A percentile compares a stretch with the other conserved stretches of the same genome.
Conservation (phyloP, 805 yeast genomes). For the Teunomyces cretensis region DNA sequence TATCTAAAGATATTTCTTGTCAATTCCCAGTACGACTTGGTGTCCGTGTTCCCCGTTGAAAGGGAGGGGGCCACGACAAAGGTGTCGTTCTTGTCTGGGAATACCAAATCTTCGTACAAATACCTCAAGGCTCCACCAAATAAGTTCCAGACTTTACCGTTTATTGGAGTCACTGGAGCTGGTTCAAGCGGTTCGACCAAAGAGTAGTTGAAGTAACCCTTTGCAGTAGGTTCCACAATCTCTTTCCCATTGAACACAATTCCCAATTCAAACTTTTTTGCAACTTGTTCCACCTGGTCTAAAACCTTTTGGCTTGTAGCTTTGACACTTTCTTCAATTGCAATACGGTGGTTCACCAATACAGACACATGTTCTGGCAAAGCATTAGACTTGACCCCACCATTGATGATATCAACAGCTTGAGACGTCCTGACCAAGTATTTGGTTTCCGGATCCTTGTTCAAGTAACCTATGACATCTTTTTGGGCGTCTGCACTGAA, state of each 20-base stretch:
- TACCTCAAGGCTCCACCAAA: slow-evolving; percentile 39
- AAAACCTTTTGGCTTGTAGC: slow-evolving; percentile 33
- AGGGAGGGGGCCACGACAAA: slow-evolving; percentile 35
- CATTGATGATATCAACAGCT: slow-evolving; percentile 46
- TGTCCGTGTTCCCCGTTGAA: slow-evolving; percentile 42
- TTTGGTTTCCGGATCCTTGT: slow-evolving; percentile 23
- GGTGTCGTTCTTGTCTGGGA: slow-evolving; percentile 21
- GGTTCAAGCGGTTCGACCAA: slow-evolving; percentile 30
- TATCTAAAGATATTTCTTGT: slow-evolving; percentile 38
- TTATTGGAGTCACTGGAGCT: slow-evolving; percentile 38
- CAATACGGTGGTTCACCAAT: slow-evolving; percentile 46
- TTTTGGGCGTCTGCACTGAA: slow-evolving; percentile 35
- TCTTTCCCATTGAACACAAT: slow-evolving; percentile 26
- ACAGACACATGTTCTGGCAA: slow-evolving; percentile 49
- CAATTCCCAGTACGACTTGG: slow-evolving; percentile 42
- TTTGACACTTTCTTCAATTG: slow-evolving; percentile 42
- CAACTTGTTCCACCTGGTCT: slow-evolving; percentile 28
- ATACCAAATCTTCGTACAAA: slow-evolving; percentile 35
- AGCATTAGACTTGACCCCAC: slow-evolving; percentile 53
- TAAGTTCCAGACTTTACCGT: slow-evolving; percentile 31
- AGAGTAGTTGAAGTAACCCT: slow-evolving; percentile 34
- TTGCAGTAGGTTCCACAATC: slow-evolving; percentile 19
- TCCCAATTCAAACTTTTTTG: slow-evolving; percentile 39
- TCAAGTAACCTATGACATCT: slow-evolving; percentile 34
- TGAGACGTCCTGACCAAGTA: slow-evolving; percentile 47